A percentile compares a stretch with the other conserved stretches of the same genome.
These are phyloP conservation scores for Metschnikowia bowlesiae DNA, from an alignment of 805 yeast genomes.

Conservation along the genomic window DNA sequence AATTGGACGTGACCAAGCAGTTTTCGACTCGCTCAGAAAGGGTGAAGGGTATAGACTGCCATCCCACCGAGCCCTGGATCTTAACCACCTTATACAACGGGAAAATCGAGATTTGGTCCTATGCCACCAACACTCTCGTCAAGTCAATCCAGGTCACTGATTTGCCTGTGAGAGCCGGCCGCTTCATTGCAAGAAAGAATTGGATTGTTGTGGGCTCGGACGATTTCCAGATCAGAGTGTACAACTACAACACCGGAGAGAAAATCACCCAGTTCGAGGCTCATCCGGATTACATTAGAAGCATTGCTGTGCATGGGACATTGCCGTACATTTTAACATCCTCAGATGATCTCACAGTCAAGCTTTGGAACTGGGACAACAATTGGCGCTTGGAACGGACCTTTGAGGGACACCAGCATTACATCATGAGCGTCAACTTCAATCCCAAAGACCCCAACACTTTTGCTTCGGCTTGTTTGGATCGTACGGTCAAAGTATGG, in stretches of 20 bases:
- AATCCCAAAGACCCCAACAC: slow-evolving; percentile 97
- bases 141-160: slow-evolving; percentile 93
- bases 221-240: slow-evolving; percentile 90
- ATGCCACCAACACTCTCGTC: slow-evolving; percentile 78
- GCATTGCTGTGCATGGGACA: slow-evolving; percentile 90
- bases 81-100: slow-evolving; percentile 89
- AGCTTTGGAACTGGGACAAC: slow-evolving; percentile 97
- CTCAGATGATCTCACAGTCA: slow-evolving; percentile 87
- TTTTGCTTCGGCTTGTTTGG: slow-evolving; percentile 95
- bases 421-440: slow-evolving; percentile 89
- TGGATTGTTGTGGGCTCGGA: slow-evolving; percentile 97
- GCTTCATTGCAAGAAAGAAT: slow-evolving; percentile 90
- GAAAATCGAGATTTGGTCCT: slow-evolving; percentile 88
- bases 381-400: slow-evolving; percentile 86
- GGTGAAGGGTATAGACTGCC: slow-evolving; percentile 97
- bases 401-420: slow-evolving; percentile 94
- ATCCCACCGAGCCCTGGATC: slow-evolving; percentile 97
- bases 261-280: slow-evolving; percentile 94
- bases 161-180: slow-evolving; percentile 93
- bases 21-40: slow-evolving; percentile 92
- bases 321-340: slow-evolving; percentile 86
- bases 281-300: slow-evolving; percentile 94
- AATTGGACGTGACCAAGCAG: slow-evolving; percentile 57
- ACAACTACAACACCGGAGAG: slow-evolving; percentile 93
- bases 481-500: slow-evolving; percentile 96